Base-by-base conservation (phyloP, 1,284 basidiomycete genomes). In the Ustilago cynodontis region DNA sequence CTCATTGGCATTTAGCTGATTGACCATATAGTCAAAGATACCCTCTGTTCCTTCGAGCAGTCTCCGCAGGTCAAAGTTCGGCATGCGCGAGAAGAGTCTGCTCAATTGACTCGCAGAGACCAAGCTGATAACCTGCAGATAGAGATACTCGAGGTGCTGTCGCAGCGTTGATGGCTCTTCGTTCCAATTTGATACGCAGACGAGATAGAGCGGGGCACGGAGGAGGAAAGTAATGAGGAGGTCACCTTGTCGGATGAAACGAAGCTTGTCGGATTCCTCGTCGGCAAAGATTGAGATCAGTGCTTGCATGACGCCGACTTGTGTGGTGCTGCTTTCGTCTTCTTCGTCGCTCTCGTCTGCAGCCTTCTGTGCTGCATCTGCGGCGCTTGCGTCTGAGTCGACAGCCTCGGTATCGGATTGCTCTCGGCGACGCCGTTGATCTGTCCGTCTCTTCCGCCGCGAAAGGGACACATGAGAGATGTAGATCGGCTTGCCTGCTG, bases 251-350 rank as follows among this genome's bases (percentile, higher is more conserved):
- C 67, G 55, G 18, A 79, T 78, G 55, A 61, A 68, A 14, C 79
- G 73, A 33, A 85, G 72, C 53, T 68, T 62, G 31, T 78, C 75
- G 10, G 81, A 79, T 7, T 82, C 80, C 50, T 85, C 83, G 52
- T 83, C 81, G 28, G 83, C 85, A 69, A 86, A 87, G 62, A 87
- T 86, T 13, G 95, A 95, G 57, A 99, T 92, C 9, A 99, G 89
- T 1, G 96, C 95, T 86, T 98, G 96, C 87, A 96, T 93, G 45
- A 99, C 91, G 26, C 94, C 96, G 82, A 96, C 93, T 26, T 91
- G 91, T 13, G 93, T 92, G 4, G 93, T 92, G 55, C 92, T 88
- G 69, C 90, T 89, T 70, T 93, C 88, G 26, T 87, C 86, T 56
- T 84, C 82, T 37, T 87, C 83, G 43, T 86, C 69, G 82, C 67